Base-by-base conservation (phyloP, 106 monocot genomes). In the Apostasia ramifera region DNA sequence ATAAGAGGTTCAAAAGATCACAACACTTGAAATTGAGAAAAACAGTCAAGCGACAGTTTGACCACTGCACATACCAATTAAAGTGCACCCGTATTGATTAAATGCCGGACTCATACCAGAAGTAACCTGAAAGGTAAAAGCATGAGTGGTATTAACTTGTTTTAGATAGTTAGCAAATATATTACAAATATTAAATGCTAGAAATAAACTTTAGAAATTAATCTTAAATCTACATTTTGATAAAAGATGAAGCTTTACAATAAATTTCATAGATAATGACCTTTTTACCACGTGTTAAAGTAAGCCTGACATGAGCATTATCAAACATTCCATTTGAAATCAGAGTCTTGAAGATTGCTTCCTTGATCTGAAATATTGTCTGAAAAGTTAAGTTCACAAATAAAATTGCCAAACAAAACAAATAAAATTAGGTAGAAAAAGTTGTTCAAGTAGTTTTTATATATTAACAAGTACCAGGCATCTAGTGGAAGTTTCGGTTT, bases 31-130 rank as follows among this genome's bases (percentile, higher is more conserved):
- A 26, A 26, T 26, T 26, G 26, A 54, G 60, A 66, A 9, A 61
- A 61, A 3, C 46, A 47, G n/a, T 2, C 62, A 14, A 58, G 50
- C 49, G 38, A 56, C 15, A 70, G 66, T 12, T 47, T 38, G 46
- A 56, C 52, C 59, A 55, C 42, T 53, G 1, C 26, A 53, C 40
- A 41, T 89, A 97, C 95, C 95, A 62, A 97, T 97, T 78, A 97
- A 81, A 47, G 84, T 92, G 82, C 95, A 97, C 61, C 95, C 95
- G 77, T 97, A 92, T 47, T 89, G 95, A 73, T 95, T 97, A 69
- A 97, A 97, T 57, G 80, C 78, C 51, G 95, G 95, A 71, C 92
- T 97, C 95, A 97, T 92, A 63, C 95, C 95, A 66, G 95, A 97
- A 68, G 95, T 97, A 73, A 97, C 95, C 95, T 97, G 71, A 74